Conservation (phyloP, 1,139 yeast genomes). For the Saccharomycopsis hybrid region DNA sequence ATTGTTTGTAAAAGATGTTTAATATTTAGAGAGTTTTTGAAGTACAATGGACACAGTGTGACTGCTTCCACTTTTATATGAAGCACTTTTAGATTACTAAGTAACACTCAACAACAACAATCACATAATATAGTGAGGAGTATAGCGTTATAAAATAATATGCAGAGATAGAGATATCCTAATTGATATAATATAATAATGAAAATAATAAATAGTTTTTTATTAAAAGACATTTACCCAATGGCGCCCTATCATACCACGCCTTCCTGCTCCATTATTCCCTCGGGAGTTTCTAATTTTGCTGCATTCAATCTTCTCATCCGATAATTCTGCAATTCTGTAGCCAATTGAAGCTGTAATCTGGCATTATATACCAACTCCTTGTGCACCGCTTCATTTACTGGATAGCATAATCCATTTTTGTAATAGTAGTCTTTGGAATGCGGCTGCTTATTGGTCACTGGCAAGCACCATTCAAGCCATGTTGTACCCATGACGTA, state of each 20-base stretch:
- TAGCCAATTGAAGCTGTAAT: slow-evolving; percentile 43
- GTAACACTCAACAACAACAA: no score
- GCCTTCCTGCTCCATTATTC: no score
- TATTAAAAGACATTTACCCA: neutral
- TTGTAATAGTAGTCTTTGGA: slow-evolving; percentile 29
- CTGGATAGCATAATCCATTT: slow-evolving; percentile 47
- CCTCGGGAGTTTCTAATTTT: neutral
- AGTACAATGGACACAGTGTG: no score
- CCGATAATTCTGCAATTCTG: slow-evolving; percentile 15
- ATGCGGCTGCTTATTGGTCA: slow-evolving; percentile 31
- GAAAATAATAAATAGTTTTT: no score
- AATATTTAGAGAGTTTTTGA: no score
- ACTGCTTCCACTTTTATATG: no score
- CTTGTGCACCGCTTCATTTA: slow-evolving; percentile 39
- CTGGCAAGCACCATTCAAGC: slow-evolving; percentile 70
- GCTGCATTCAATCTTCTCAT: slow-evolving; percentile 7
- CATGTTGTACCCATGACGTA: slow-evolving; percentile 65
- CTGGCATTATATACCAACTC: slow-evolving; percentile 38
- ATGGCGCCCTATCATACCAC: neutral
- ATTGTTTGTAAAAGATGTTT: no score
- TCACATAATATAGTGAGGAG: no score
- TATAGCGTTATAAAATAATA: no score
- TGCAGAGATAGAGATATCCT: no score
- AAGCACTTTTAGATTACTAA: no score
- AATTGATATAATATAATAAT: no score